A percentile compares a stretch with the other conserved stretches of the same genome.
These are phyloP conservation scores for Marvania coccoides DNA, from an alignment of 139 green algal species.

Conservation along the genomic window DNA sequence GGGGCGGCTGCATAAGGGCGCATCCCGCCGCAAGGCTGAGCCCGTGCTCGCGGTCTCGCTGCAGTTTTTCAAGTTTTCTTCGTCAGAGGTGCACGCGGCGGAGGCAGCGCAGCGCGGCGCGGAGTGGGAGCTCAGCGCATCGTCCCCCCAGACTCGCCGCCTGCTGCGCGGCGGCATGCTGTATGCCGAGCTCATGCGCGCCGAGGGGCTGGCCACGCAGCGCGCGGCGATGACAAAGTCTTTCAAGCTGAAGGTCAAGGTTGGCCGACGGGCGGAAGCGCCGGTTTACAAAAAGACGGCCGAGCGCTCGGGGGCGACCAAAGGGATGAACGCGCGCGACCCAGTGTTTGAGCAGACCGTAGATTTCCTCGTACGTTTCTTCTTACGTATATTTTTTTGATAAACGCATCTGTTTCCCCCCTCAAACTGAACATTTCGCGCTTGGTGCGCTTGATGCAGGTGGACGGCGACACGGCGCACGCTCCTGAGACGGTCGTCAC, in stretches of 20 bases:
- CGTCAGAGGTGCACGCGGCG: background rate
- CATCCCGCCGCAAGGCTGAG: too few relatives aligned
- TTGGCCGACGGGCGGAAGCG: background rate
- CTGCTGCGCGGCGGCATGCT: conserved; percentile 18
- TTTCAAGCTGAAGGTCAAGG: background rate
- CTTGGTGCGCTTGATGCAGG: too few relatives aligned
- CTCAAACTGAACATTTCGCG: too few relatives aligned
- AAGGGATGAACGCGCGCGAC: background rate
- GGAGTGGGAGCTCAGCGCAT: background rate
- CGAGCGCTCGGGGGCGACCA: conserved; percentile 7
- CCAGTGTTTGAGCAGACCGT: conserved; percentile 28
- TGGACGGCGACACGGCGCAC: conserved; percentile 8
- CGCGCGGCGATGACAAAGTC: background rate
- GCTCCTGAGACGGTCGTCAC: background rate
- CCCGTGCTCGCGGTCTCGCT: background rate
- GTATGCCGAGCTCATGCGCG: conserved; percentile 11
- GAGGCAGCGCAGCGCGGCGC: background rate
- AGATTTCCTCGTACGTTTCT: too few relatives aligned
- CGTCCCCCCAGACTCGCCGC: background rate
- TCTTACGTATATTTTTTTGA: too few relatives aligned
- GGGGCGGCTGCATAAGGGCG: too few relatives aligned
- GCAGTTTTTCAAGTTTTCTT: conserved; percentile 7
- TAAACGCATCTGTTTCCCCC: too few relatives aligned
- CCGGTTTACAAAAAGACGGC: background rate
- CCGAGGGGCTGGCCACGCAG: background rate